Conservation (phyloP, 345 rosid species). For the Eucalyptus sp. region DNA sequence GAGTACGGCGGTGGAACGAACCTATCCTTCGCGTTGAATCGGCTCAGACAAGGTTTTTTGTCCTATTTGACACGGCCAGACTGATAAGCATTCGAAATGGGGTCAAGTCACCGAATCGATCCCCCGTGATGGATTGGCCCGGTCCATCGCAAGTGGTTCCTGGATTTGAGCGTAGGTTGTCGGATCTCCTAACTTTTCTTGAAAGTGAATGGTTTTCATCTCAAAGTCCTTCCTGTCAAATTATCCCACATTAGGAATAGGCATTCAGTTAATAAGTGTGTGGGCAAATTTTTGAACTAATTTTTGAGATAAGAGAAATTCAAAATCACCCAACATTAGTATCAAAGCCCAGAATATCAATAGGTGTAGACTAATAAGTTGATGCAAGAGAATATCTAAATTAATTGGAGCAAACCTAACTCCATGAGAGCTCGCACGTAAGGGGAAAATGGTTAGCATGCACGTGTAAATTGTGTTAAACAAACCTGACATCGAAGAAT, state of each 20-base stretch:
- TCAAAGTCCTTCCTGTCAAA: neutral
- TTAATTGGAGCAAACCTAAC: no score
- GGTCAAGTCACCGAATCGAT: neutral
- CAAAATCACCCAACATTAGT: neutral
- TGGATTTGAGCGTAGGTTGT: neutral
- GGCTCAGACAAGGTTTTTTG: neutral
- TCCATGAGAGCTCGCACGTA: no score
- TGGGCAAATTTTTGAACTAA: rapidly evolving
- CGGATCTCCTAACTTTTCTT: neutral
- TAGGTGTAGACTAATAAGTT: no score
- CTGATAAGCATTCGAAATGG: neutral
- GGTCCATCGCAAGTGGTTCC: neutral
- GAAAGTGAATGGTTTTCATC: neutral
- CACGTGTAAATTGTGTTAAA: no score
- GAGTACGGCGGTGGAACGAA: neutral
- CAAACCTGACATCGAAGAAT: no score
- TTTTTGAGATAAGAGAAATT: no score
- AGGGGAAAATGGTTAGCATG: no score
- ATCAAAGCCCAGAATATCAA: rapidly evolving
- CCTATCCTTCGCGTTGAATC: neutral
- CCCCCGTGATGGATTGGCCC: neutral
- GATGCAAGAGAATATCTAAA: no score
- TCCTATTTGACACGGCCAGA: neutral
- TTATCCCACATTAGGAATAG: no score
- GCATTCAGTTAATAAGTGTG: no score